A percentile compares a stretch with the other conserved stretches of the same genome.
phyloP scores from a whole-genome alignment of 163 green algal genomes.

The Chlorella variabilis region DNA sequence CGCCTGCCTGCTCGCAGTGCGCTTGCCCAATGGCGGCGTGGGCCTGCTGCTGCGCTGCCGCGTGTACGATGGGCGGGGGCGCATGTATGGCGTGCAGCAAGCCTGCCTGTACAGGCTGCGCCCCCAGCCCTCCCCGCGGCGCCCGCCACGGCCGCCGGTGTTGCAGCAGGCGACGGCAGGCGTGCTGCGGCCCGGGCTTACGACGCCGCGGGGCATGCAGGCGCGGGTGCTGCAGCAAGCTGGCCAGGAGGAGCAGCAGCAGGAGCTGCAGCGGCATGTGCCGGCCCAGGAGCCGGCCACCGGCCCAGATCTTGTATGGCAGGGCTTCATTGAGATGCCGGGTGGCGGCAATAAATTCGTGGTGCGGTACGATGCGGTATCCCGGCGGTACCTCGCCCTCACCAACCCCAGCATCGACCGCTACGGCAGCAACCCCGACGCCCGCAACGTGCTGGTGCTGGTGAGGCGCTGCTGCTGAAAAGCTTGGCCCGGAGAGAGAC shows the following conservation, averaged over 20 bases:
- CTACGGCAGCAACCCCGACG: slow-evolving; percentile 43
- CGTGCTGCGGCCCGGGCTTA: too few relatives aligned
- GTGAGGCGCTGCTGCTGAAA: background rate
- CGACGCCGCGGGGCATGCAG: too few relatives aligned
- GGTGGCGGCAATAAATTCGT: slow-evolving; percentile 44
- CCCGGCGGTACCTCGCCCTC: slow-evolving; percentile 11
- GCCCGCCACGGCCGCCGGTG: too few relatives aligned
- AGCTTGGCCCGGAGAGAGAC: too few relatives aligned
- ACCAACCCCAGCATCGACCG: slow-evolving; percentile 45
- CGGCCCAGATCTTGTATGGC: slow-evolving; percentile 29
- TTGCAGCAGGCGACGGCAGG: background rate
- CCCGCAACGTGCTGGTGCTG: slow-evolving; percentile 41
- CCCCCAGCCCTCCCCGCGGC: too few relatives aligned
- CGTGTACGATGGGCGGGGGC: slow-evolving; percentile 18
- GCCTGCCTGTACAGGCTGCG: slow-evolving; percentile 35
- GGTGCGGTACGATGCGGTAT: slow-evolving; percentile 1
- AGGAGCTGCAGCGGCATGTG: too few relatives aligned
- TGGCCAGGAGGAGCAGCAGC: background rate
- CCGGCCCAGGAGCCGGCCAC: too few relatives aligned
- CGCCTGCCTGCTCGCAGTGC: too few relatives aligned
- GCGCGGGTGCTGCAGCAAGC: too few relatives aligned
- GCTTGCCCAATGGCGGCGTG: too few relatives aligned
- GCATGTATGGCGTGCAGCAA: slow-evolving; percentile 37
- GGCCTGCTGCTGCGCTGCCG: slow-evolving; percentile 43
- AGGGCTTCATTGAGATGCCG: slow-evolving; percentile 38